Percentiles rank a stretch among this genome's conserved stretches.
These are phyloP conservation scores for Prunus armeniaca DNA, from an alignment of 306 rosid genomes.

Conservation along the genomic window DNA sequence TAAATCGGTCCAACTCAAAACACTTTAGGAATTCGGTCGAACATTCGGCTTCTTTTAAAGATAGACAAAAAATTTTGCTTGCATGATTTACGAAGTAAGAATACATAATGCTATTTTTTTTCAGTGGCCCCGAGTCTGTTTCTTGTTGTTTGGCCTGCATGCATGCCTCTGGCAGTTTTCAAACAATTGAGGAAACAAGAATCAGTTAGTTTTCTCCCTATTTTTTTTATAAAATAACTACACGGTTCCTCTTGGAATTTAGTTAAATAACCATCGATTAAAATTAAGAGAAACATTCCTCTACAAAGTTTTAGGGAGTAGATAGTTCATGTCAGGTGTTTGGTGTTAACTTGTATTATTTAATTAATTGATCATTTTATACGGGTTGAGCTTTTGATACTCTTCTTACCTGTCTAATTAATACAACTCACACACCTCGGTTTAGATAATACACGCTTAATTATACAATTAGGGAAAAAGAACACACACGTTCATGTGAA, in stretches of 20 bases:
- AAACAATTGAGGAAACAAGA: background rate
- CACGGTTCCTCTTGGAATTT: background rate
- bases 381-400: too few relatives aligned
- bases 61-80: background rate
- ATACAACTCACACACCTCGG: too few relatives aligned
- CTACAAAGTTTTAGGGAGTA: background rate
- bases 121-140: background rate
- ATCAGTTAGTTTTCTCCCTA: background rate
- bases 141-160: conserved; percentile 8
- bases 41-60: background rate
- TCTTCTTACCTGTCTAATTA: too few relatives aligned
- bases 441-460: too few relatives aligned
- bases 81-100: background rate
- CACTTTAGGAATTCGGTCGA: background rate
- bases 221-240: too few relatives aligned
- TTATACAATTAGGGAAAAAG: too few relatives aligned
- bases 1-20: too few relatives aligned
- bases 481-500: too few relatives aligned
- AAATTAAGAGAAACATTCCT: background rate
- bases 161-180: background rate
- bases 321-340: too few relatives aligned
- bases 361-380: too few relatives aligned
- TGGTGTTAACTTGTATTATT: too few relatives aligned
- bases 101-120: background rate
- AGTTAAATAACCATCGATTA: background rate